Base-by-base conservation (phyloP, 2,329 filamentous ascomycete genomes). In the Aspergillus sp. region DNA sequence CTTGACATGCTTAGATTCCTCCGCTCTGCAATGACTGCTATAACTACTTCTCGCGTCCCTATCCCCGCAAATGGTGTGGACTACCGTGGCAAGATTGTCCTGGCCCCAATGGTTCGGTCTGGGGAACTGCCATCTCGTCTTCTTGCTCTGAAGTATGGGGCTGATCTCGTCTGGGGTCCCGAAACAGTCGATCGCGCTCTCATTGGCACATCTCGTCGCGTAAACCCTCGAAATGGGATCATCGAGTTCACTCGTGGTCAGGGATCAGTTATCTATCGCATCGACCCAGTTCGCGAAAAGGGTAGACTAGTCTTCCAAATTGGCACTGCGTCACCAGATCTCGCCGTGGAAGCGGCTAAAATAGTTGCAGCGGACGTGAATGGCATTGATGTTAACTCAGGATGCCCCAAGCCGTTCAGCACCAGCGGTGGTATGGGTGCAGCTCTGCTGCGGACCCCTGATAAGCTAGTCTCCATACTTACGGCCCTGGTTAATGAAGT, bases 41-140 rank as follows among this genome's bases (percentile, higher is more conserved):
- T 61, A 30, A 52, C 58, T 49, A 48, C 56, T 43, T 84, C 85
- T 64, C 82, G 77, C 64, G 87, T 95, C 33, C 85, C 89, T 45
- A 95, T 96, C 56, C 91, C 91, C 55, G 80, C 77, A 52, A 86
- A 86, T 68, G 91, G 91, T 45, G 90, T 95, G 61, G 90, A 96
- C 74, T 97, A 96, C 71, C 82, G 91, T 59, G 86, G 87, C 70
- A 96, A 94, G 70, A 73, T 97, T 55, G 93, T 97, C 41, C 85
- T 98, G 54, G 93, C 93, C 52, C 93, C 93, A 37, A 98, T 98
- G 93, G 91, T 96, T 49, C 86, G 93, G 58, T 95, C 89, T n/a
- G 93, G 93, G 64, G 93, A 98, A 74, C 75, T 96, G 51, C 91
- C 93, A 3, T 93, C 88, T 35, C 84, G 93, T 49, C 79, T 98